Evolutionary conservation across 164 flowering plant genomes (phyloP), one percentile per base, ranked within the genome.

Genomic region (Santalum album): DNA sequence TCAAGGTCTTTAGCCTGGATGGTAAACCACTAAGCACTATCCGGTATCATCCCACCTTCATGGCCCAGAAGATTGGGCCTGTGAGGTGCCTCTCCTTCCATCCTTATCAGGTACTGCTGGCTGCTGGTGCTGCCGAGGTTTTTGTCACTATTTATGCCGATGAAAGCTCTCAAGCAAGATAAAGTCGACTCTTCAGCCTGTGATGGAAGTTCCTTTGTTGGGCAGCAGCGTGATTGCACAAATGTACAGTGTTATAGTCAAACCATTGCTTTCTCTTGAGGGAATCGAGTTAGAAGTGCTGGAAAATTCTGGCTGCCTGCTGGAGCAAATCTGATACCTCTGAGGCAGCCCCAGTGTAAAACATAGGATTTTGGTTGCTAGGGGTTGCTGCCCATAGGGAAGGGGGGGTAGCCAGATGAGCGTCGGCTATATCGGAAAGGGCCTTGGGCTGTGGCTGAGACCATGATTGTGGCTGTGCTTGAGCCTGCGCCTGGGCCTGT

Each of bases 1-100:
- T 92, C 22, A 85, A 94, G 69, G 82, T 90, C 29, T 94, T 90
- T 62, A 87, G 70, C 57, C 70, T 94, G 18, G 70, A 63, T n/a
- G 99, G 99, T 9, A 78, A 74, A 18, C 90, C 65, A 60, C 64
- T 92, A 25, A 84, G 90, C 57, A 76, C 77, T 47, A 86, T 90
- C 35, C 68, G 78, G 17, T 82, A 87, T 66, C 54, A 76, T 39
- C 79, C 81, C 1, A 83, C 82, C 19, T 83, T 92, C 70, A 85
- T 89, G 88, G 91, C 82, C 51, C 99, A 82, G 69, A 94, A 81
- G 70, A 89, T 87, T 56, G 97, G 99, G 32, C 59, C 99, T n/a
- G 96, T 94, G 9, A 82, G 81, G 66, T 90, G 87, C 67, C 95
- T 90, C 27, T 50, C 95, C 7, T 94, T 94, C 78, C 99, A 94